Percentiles rank a stretch among this genome's conserved stretches.
These are phyloP conservation scores for Pyronema omphalodes DNA, from an alignment of 495 filamentous ascomycete species.

Conservation along the genomic window DNA sequence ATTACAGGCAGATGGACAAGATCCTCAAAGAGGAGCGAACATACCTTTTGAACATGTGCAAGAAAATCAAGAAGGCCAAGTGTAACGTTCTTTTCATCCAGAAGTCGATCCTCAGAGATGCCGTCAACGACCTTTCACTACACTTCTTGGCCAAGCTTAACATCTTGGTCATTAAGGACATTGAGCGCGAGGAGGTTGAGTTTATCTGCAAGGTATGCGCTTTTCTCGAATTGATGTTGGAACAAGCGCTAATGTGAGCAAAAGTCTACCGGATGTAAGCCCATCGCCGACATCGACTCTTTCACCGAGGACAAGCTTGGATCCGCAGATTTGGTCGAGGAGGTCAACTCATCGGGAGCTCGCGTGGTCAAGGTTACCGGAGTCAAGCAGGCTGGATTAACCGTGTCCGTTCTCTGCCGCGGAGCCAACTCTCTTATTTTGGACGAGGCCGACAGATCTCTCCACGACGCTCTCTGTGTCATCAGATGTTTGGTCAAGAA, in stretches of 20 bases:
- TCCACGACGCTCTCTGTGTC: conserved; percentile 94
- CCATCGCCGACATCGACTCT: conserved; percentile 93
- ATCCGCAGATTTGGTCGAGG: conserved; percentile 86
- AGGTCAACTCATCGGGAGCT: conserved; percentile 67
- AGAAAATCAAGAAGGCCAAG: conserved; percentile 99
- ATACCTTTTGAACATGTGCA: conserved; percentile 94
- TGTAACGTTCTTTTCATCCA: conserved; percentile 98
- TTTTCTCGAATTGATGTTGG: background rate
- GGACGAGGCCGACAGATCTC: conserved; percentile 85
- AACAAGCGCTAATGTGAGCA: conserved; percentile 3
- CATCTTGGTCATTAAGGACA: conserved; percentile 89
- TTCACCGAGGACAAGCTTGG: conserved; percentile 99
- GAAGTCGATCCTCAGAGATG: conserved; percentile 93
- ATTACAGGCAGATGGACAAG: conserved; percentile 99
- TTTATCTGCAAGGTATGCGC: conserved; percentile 74
- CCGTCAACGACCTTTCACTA: conserved; percentile 88
- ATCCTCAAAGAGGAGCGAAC: conserved; percentile 97
- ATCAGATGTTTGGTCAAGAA: conserved; percentile 98
- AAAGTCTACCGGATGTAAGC: conserved; percentile 82
- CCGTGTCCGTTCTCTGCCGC: conserved; percentile 80
- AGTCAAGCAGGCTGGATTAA: conserved; percentile 63
- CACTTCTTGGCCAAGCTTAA: conserved; percentile 96
- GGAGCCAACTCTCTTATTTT: conserved; percentile 89
- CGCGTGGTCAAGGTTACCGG: conserved; percentile 90
- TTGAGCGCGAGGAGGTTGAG: conserved; percentile 95